Evolutionary conservation across 1,284 basidiomycete species (phyloP).

Genomic region (Cutaneotrichosporon spelunceum): DNA sequence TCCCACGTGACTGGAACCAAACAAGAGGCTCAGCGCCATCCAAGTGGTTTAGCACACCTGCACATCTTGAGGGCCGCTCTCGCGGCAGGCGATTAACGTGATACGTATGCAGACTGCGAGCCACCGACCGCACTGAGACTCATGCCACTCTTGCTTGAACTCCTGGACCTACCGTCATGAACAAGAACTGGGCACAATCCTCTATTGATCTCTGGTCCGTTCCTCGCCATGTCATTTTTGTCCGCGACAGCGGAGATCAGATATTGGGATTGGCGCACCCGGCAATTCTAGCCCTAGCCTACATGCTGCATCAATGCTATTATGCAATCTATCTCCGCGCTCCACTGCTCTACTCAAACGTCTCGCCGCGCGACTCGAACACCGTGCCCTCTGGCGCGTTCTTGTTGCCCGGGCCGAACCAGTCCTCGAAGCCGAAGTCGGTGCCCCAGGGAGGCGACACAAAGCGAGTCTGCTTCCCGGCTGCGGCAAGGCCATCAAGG

Average conservation of each 20-base stretch:
- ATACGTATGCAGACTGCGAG: too few species aligned
- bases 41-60: too few species aligned
- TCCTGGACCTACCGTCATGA: too few species aligned
- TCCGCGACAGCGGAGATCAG: too few species aligned
- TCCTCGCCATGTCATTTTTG: too few species aligned
- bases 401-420: constrained; percentile 47
- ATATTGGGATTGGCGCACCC: too few species aligned
- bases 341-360: constrained; percentile 8
- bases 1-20: background rate
- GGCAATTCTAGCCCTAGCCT: background rate
- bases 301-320: background rate
- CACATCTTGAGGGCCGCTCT: too few species aligned
- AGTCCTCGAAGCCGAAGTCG: constrained; percentile 46
- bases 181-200: too few species aligned
- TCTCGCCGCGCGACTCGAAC: constrained; percentile 27
- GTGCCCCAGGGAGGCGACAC: constrained; percentile 47
- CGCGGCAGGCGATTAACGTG: too few species aligned
- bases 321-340: background rate
- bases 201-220: too few species aligned
- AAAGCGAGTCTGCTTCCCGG: constrained; percentile 62
- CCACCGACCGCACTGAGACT: too few species aligned
- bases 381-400: constrained; percentile 44
- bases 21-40: background rate
- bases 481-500: constrained; percentile 65
- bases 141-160: too few species aligned